These are phyloP conservation scores for Sophora flavescens DNA, from an alignment of 306 rosid genomes.

Conservation along the genomic window DNA sequence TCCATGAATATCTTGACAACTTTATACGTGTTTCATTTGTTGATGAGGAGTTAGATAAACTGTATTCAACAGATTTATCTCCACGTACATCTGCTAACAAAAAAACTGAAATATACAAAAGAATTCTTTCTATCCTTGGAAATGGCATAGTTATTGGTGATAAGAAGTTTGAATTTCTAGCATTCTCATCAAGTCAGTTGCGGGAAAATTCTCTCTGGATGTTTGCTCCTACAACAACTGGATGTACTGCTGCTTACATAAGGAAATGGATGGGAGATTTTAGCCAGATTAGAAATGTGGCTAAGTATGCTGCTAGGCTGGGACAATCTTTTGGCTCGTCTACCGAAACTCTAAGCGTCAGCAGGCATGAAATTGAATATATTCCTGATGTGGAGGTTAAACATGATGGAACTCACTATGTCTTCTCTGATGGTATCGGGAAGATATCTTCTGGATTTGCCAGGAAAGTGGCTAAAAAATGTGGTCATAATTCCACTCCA, in stretches of 20 bases:
- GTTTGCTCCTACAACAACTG: slow-evolving; percentile 71
- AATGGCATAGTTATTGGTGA: slow-evolving; percentile 74
- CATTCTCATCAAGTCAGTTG: slow-evolving; percentile 89
- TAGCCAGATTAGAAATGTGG: slow-evolving; percentile 74
- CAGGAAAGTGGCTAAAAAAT: slow-evolving; percentile 68
- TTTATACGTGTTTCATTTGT: slow-evolving; percentile 90
- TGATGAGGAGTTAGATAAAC: slow-evolving; percentile 77
- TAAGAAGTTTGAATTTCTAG: slow-evolving; percentile 84
- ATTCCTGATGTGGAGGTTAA: slow-evolving; percentile 61
- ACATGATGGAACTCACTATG: slow-evolving; percentile 42
- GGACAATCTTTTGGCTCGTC: slow-evolving; percentile 97
- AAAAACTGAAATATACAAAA: slow-evolving; percentile 67
- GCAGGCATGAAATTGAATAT: slow-evolving; percentile 55
- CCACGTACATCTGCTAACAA: slow-evolving; percentile 58
- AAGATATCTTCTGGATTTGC: slow-evolving; percentile 82
- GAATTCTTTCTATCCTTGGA: slow-evolving; percentile 70
- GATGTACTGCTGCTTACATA: slow-evolving; percentile 56
- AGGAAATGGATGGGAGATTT: slow-evolving; percentile 82
- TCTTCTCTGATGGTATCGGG: slow-evolving; percentile 93
- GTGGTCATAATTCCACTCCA: slow-evolving; percentile 61
- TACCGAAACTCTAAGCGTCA: slow-evolving; percentile 72
- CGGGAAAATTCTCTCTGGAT: slow-evolving; percentile 88
- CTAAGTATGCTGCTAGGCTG: slow-evolving; percentile 91
- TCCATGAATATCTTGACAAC: slow-evolving; percentile 54
- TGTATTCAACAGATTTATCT: slow-evolving; percentile 73